These are phyloP conservation scores for Teunomyces stri DNA, from an alignment of 805 yeast genomes.

Conservation along the genomic window DNA sequence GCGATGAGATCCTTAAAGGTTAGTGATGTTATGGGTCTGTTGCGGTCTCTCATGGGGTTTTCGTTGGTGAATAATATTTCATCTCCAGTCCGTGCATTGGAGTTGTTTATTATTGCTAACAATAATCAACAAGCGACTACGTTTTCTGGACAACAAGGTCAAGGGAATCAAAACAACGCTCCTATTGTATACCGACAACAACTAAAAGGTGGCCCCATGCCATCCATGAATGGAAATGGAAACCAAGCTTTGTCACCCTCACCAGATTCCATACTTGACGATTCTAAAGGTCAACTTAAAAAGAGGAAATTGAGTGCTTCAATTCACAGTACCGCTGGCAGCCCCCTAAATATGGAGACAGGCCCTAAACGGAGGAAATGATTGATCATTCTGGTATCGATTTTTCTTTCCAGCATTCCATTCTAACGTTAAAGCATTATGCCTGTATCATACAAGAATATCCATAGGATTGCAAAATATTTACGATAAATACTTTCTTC, in stretches of 20 bases:
- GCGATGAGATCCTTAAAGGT: conserved; percentile 73
- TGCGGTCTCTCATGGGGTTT: conserved; percentile 62
- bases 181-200: conserved; percentile 5
- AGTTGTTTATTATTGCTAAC: conserved; percentile 30
- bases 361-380: conserved; percentile 11
- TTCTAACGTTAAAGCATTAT: conserved; percentile 3
- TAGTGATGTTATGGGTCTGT: conserved; percentile 73
- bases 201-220: background rate
- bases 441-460: conserved; percentile 2
- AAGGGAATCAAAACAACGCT: background rate
- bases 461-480: background rate
- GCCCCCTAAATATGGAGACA: conserved; percentile 10
- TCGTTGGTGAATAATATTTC: conserved; percentile 46
- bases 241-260: conserved; percentile 4
- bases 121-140: conserved; percentile 20
- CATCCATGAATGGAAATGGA: background rate
- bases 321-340: conserved; percentile 7
- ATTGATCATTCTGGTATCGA: background rate
- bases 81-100: conserved; percentile 58
- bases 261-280: conserved; percentile 7
- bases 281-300: conserved; percentile 9
- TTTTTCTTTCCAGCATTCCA: background rate
- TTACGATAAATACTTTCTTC: background rate
- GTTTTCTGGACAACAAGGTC: conserved; percentile 3
- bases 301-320: conserved; percentile 12